Conservation (phyloP, 345 rosid genomes). For the Triadica sebifera region DNA sequence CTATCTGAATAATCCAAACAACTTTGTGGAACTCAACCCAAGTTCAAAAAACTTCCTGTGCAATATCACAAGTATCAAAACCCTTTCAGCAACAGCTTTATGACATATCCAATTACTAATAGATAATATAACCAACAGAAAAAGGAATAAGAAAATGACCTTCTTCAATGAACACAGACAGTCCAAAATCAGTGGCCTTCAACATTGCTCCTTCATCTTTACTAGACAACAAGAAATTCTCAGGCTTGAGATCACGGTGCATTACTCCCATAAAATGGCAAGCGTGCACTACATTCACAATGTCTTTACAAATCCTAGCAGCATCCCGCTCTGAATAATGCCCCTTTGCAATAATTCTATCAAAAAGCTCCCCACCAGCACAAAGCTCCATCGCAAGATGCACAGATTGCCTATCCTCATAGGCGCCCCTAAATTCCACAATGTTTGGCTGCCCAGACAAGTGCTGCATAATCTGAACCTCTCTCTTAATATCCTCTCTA, state of each 20-base stretch:
- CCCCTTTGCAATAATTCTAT: slow-evolving; percentile 64
- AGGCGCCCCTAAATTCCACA: slow-evolving; percentile 75
- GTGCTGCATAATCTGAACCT: slow-evolving; percentile 80
- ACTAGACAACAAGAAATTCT: slow-evolving; percentile 75
- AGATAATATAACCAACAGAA: neutral
- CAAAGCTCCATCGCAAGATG: slow-evolving; percentile 92
- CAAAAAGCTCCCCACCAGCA: slow-evolving; percentile 92
- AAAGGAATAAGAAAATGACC: slow-evolving; percentile 36
- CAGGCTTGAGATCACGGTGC: slow-evolving; percentile 91
- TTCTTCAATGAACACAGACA: slow-evolving; percentile 82
- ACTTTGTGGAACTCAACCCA: neutral
- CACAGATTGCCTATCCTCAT: slow-evolving; percentile 71
- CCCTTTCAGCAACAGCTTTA: neutral
- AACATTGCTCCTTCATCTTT: slow-evolving; percentile 60
- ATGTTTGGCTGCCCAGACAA: slow-evolving; percentile 80
- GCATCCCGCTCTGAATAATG: slow-evolving; percentile 82
- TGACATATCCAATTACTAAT: neutral
- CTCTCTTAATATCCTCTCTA: slow-evolving; percentile 69
- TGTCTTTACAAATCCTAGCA: slow-evolving; percentile 52
- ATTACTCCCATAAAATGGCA: slow-evolving; percentile 90
- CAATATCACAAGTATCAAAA: neutral
- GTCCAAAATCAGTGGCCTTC: slow-evolving; percentile 83
- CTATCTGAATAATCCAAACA: neutral
- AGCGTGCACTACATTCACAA: slow-evolving; percentile 72
- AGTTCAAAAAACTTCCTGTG: neutral